Evolutionary conservation across 345 rosid genomes (phyloP).

Genomic region (Salix suchowensis): DNA sequence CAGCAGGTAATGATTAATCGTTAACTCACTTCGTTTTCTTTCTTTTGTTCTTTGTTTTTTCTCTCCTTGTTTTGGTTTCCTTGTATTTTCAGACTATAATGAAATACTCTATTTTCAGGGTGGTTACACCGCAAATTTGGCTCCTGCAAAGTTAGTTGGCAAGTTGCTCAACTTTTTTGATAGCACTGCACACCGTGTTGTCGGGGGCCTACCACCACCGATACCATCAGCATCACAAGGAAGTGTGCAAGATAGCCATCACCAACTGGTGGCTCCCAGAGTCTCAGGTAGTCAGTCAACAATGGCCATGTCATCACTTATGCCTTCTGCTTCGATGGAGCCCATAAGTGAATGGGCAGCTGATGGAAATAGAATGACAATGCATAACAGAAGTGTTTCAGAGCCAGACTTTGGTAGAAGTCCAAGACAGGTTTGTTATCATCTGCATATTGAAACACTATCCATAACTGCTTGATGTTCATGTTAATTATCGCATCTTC

Average conservation of each 20-base stretch:
- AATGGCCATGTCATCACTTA: constrained; percentile 63
- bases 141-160: constrained; percentile 67
- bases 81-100: not conserved
- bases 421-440: constrained; percentile 59
- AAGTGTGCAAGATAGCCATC: constrained; percentile 34
- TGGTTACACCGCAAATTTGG: constrained; percentile 66
- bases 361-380: constrained; percentile 55
- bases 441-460: not conserved
- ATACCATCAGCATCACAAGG: constrained; percentile 41
- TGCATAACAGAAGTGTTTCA: constrained; percentile 71
- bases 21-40: not conserved
- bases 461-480: constrained; percentile 4
- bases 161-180: constrained; percentile 75
- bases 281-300: constrained; percentile 72
- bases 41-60: not conserved
- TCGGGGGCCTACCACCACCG: constrained; percentile 73
- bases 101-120: constrained; percentile 45
- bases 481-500: constrained; percentile 2
- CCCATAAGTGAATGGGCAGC: constrained; percentile 59
- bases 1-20: constrained; percentile 52
- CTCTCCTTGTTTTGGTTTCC: not conserved
- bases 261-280: constrained; percentile 40
- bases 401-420: constrained; percentile 78
- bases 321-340: constrained; percentile 72
- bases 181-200: constrained; percentile 74